Conservation (phyloP, 306 rosid genomes). For the Spatholobus suberectus region DNA sequence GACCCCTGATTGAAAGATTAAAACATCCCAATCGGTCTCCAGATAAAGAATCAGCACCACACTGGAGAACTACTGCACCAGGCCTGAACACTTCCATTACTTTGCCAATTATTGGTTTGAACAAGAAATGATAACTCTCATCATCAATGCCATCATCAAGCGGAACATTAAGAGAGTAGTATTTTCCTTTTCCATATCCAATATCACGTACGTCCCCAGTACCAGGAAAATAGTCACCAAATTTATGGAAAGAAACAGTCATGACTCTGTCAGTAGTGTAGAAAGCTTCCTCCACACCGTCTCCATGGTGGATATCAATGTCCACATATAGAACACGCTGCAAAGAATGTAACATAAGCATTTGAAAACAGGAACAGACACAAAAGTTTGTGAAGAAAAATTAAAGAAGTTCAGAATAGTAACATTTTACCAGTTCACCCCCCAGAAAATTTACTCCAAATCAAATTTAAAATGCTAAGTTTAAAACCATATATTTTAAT, state of each 20-base stretch:
- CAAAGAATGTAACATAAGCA: slow-evolving; percentile 38
- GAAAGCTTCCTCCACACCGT: slow-evolving; percentile 93
- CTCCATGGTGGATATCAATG: slow-evolving; percentile 92
- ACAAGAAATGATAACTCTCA: slow-evolving; percentile 88
- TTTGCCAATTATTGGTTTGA: slow-evolving; percentile 83
- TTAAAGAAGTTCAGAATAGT: neutral
- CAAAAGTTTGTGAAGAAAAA: slow-evolving; percentile 26
- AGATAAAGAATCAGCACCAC: slow-evolving; percentile 90
- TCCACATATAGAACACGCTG: slow-evolving; percentile 93
- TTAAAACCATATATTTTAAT: slow-evolving; percentile 12
- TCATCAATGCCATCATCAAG: slow-evolving; percentile 92
- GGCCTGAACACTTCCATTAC: slow-evolving; percentile 90
- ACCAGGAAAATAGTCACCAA: slow-evolving; percentile 92
- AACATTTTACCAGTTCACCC: neutral
- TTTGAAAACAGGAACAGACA: slow-evolving; percentile 14
- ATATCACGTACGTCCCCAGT: slow-evolving; percentile 84
- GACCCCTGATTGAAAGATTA: slow-evolving; percentile 89
- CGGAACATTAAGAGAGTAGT: slow-evolving; percentile 90
- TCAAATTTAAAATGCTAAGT: neutral
- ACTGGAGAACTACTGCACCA: slow-evolving; percentile 93
- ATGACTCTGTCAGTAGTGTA: slow-evolving; percentile 89
- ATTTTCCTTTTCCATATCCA: slow-evolving; percentile 84
- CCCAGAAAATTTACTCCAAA: neutral
- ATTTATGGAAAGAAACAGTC: slow-evolving; percentile 93
- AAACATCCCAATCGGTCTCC: slow-evolving; percentile 93